Conservation (phyloP, 2,329 filamentous ascomycete genomes). For the Xylaria sp. region DNA sequence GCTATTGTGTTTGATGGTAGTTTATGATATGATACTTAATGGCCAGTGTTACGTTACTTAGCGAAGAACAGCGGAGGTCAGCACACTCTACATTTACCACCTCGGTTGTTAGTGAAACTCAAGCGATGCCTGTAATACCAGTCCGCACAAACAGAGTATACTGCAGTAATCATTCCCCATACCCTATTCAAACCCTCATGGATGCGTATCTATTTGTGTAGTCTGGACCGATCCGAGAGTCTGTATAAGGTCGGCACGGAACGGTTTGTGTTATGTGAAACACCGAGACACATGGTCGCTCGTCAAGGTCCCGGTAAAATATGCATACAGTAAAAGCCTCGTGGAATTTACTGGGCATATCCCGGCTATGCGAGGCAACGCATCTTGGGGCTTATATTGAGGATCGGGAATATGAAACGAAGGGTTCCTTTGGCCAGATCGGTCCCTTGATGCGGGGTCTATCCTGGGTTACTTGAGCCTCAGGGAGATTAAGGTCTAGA, state of each 20-base stretch:
- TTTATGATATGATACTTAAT: too few relatives aligned
- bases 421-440: neutral
- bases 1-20: too few relatives aligned
- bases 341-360: neutral
- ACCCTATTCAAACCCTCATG: neutral
- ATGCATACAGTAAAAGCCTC: constrained; percentile 6
- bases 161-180: neutral
- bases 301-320: neutral
- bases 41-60: too few relatives aligned
- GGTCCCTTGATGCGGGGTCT: constrained; percentile 7
- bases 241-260: too few relatives aligned
- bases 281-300: neutral
- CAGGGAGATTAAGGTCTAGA: constrained; percentile 10
- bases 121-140: too few relatives aligned
- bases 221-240: neutral
- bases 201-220: neutral
- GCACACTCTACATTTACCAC: too few relatives aligned
- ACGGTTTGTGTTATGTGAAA: too few relatives aligned
- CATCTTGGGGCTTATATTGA: neutral
- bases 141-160: too few relatives aligned
- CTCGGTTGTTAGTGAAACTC: too few relatives aligned
- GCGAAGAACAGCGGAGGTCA: too few relatives aligned
- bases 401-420: neutral
- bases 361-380: neutral
- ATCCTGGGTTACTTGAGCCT: constrained; percentile 6